Evolutionary conservation across 768 basidiomycete species (phyloP).

Genomic region (Omphalotus guepiniiformis): DNA sequence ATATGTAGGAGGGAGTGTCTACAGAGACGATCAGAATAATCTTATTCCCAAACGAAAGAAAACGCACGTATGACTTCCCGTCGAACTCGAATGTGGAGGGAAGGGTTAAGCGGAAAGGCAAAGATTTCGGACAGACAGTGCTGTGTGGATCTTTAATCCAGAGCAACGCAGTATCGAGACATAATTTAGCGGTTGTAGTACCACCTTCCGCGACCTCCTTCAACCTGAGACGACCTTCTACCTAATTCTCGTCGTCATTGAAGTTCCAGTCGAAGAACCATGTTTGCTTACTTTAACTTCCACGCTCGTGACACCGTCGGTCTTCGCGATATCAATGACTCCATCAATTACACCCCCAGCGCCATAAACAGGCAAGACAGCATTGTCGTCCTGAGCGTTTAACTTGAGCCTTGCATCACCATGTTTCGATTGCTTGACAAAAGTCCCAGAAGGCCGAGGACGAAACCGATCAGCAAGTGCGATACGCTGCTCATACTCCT

Average conservation of each 20-base stretch:
- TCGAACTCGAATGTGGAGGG: conserved; percentile 57
- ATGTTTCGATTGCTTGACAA: conserved; percentile 56
- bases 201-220: conserved; percentile 71
- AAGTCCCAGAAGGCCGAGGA: conserved; percentile 40
- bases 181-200: conserved; percentile 44
- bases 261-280: background rate
- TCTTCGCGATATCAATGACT: conserved; percentile 48
- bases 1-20: conserved; percentile 72
- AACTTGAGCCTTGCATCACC: conserved; percentile 51
- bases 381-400: conserved; percentile 37
- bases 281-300: conserved; percentile 54
- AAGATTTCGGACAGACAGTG: conserved; percentile 43
- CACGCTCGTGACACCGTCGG: conserved; percentile 52
- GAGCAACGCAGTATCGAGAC: conserved; percentile 46
- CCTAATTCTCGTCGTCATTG: conserved; percentile 26
- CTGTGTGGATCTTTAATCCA: conserved; percentile 50
- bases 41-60: background rate
- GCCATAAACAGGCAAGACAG: conserved; percentile 55
- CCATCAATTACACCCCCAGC: conserved; percentile 50
- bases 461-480: conserved; percentile 38
- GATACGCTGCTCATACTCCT: conserved; percentile 47
- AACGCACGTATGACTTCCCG: conserved; percentile 54
- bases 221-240: conserved; percentile 56
- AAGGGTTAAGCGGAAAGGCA: conserved; percentile 53
- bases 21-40: background rate